These are phyloP conservation scores for Fusarium sp. DNA, from an alignment of 2,329 filamentous ascomycete species.

Conservation along the genomic window DNA sequence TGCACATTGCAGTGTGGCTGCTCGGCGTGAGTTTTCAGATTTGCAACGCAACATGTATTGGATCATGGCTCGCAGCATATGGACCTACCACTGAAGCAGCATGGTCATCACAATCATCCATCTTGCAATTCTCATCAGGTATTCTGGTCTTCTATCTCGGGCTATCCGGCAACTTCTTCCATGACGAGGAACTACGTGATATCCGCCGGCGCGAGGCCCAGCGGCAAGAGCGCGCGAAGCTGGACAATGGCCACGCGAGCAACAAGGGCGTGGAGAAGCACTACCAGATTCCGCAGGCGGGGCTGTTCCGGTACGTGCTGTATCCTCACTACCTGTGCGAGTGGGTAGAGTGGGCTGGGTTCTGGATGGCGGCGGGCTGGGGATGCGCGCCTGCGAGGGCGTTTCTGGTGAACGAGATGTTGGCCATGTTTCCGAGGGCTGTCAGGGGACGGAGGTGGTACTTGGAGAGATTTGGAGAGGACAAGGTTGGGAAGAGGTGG, in stretches of 20 bases:
- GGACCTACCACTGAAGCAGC: conserved; percentile 69
- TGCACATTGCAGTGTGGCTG: conserved; percentile 74
- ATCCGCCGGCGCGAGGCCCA: conserved; percentile 77
- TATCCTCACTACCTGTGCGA: conserved; percentile 96
- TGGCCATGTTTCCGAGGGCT: conserved; percentile 90
- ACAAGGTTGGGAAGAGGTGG: conserved; percentile 78
- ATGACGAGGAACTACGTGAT: conserved; percentile 89
- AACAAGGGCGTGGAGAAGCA: conserved; percentile 68
- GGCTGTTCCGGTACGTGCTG: conserved; percentile 83
- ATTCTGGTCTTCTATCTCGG: conserved; percentile 80
- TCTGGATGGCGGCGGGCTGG: conserved; percentile 77
- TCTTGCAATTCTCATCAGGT: conserved; percentile 66
- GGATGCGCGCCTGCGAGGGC: conserved; percentile 77
- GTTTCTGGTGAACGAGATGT: conserved; percentile 87
- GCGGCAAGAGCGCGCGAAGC: conserved; percentile 56
- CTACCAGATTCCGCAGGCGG: conserved; percentile 86
- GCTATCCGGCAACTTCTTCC: conserved; percentile 82
- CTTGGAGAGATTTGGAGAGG: conserved; percentile 83
- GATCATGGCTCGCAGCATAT: conserved; percentile 84
- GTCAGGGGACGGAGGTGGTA: conserved; percentile 88
- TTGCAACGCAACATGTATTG: conserved; percentile 79
- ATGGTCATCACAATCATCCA: conserved; percentile 55
- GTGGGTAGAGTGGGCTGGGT: conserved; percentile 96
- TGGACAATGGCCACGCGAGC: conserved; percentile 41
- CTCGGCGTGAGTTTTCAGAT: conserved; percentile 79